Base-by-base conservation (phyloP, 495 filamentous ascomycete species). In the Talaromyces proteolyticus region DNA sequence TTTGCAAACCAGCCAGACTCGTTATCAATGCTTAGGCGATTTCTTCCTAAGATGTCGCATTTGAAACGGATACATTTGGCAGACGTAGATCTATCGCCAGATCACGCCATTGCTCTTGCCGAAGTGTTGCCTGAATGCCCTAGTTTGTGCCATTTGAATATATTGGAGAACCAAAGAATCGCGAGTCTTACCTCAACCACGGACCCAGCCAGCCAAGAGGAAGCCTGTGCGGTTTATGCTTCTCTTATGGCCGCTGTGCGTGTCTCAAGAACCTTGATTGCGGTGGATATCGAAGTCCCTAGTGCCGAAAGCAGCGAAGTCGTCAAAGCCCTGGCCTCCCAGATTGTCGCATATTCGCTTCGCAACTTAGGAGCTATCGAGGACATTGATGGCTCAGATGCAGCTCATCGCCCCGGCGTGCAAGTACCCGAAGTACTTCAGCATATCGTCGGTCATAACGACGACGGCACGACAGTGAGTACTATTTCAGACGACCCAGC, bases 211-310 rank as follows among this genome's bases (percentile, higher is more conserved):
- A 74, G 68, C 17, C 87, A 94, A 60, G 91, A 98, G 65, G 93
- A 97, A 65, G 91, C 92, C 0, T 95, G 88, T 57, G 93, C 93
- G 18, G 70, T 97, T 3, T 96, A 94, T 62, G 91, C 93, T 6
- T 95, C 91, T 16, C 73, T 97, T 49, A 86, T 96, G 68, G 87
- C 88, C 20, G 91, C 91, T 5, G 88, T 89, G 5, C 82, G 90
- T 19, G 86, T 96, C 0, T 93, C 89, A 11, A 75, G 81, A 17
- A 84, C 86, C 10, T 78, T 98, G 37, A 84, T 98, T 18, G 89
- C 89, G 45, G 78, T 98, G 47, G 93, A 98, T 61, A 88, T 96
- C 53, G 90, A 97, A 57, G 82, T 93, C 10, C 91, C 92, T 8
- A 82, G 75, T 22, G 69, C 79, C 22, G 82, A 87, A 53, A 87